Conservation (phyloP, 2,329 filamentous ascomycete species). For the Fusarium verrucosum region DNA sequence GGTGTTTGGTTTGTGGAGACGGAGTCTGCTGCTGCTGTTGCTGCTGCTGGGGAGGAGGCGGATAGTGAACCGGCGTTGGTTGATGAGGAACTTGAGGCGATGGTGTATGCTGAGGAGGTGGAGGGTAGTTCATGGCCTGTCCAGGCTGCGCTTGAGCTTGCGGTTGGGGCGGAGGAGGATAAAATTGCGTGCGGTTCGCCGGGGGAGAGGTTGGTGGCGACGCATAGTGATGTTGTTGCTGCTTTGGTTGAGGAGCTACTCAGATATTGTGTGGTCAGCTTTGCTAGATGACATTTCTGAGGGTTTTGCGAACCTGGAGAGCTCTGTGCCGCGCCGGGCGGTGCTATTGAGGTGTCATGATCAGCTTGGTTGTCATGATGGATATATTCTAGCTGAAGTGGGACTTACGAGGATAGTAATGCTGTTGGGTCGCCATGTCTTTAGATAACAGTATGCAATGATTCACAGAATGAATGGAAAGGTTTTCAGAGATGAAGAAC, state of each 20-base stretch:
- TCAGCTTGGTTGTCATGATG: constrained; percentile 31
- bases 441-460: background rate
- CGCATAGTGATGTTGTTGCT: constrained; percentile 54
- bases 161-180: constrained; percentile 53
- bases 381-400: constrained; percentile 3
- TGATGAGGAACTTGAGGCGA: constrained; percentile 39
- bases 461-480: background rate
- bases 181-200: constrained; percentile 57
- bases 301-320: constrained; percentile 43
- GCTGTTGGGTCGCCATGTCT: constrained; percentile 53
- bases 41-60: constrained; percentile 40
- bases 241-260: constrained; percentile 37
- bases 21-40: constrained; percentile 41
- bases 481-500: background rate
- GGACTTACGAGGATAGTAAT: constrained; percentile 60
- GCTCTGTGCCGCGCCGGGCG: constrained; percentile 50
- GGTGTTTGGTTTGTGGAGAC: constrained; percentile 38
- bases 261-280: constrained; percentile 23
- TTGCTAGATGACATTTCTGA: background rate
- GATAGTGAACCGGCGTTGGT: constrained; percentile 28
- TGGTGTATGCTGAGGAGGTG: constrained; percentile 42
- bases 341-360: constrained; percentile 48
- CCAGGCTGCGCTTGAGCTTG: constrained; percentile 46
- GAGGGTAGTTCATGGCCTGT: constrained; percentile 41
- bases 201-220: constrained; percentile 60